These are phyloP conservation scores for Neofusicoccum umdonicola DNA, from an alignment of 2,329 filamentous ascomycete genomes.

Conservation along the genomic window DNA sequence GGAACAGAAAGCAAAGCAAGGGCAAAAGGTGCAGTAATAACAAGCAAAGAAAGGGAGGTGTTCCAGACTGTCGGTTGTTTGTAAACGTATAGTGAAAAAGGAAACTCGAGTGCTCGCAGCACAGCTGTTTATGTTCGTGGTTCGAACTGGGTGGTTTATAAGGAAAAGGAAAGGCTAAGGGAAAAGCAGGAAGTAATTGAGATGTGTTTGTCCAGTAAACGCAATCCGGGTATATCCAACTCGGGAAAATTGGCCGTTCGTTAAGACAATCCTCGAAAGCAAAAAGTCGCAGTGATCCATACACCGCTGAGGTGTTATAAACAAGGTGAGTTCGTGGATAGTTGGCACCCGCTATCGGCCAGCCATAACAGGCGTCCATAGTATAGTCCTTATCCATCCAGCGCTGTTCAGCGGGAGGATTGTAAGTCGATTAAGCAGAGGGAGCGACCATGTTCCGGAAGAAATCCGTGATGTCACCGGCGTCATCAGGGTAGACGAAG, in stretches of 20 bases:
- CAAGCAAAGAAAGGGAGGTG: background rate
- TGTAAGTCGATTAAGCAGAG: background rate
- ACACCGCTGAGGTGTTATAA: background rate
- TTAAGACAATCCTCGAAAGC: constrained; percentile 6
- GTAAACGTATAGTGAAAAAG: background rate
- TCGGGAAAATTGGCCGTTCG: background rate
- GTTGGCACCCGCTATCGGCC: background rate
- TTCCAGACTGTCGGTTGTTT: background rate
- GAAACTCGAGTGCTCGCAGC: background rate
- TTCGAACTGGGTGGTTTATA: background rate
- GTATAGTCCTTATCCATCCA: background rate
- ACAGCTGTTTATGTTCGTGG: background rate
- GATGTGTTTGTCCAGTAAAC: background rate
- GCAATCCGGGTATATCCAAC: constrained; percentile 8
- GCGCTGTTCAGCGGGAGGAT: too few species aligned
- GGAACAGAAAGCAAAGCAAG: background rate
- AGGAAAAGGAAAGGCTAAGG: background rate
- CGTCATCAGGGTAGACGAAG: constrained; percentile 59
- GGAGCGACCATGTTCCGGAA: background rate
- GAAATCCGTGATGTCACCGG: constrained; percentile 29
- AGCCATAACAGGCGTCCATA: background rate
- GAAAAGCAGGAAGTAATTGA: background rate
- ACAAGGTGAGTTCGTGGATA: background rate
- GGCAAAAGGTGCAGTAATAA: background rate
- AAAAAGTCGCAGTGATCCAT: background rate